A percentile compares a stretch with the other conserved stretches of the same genome.
Conservation (phyloP, 2,329 filamentous ascomycete species). For the Fusarium sp. region DNA sequence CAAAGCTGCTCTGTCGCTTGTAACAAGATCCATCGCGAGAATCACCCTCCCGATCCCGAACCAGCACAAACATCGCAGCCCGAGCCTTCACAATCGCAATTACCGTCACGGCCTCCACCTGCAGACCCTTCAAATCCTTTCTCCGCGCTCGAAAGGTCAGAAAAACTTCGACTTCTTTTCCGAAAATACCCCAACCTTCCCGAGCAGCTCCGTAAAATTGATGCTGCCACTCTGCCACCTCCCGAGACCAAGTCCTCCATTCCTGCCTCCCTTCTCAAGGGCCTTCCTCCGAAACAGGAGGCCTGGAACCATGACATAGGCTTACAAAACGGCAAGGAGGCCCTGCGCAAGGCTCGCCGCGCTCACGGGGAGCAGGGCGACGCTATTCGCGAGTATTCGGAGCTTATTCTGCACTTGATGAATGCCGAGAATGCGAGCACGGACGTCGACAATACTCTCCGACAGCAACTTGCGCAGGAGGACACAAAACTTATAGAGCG, state of each 20-base stretch:
- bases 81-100: slow-evolving; percentile 40
- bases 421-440: slow-evolving; percentile 48
- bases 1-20: slow-evolving; percentile 70
- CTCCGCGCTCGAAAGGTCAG: slow-evolving; percentile 62
- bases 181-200: slow-evolving; percentile 64
- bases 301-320: slow-evolving; percentile 71
- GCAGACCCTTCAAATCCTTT: slow-evolving; percentile 60
- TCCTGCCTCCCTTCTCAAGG: slow-evolving; percentile 52
- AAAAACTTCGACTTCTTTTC: slow-evolving; percentile 65
- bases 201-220: slow-evolving; percentile 61
- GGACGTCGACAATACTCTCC: slow-evolving; percentile 55
- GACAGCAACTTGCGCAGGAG: slow-evolving; percentile 60
- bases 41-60: slow-evolving; percentile 59
- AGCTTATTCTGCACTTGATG: slow-evolving; percentile 66
- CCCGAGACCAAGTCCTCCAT: slow-evolving; percentile 48
- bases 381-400: slow-evolving; percentile 70
- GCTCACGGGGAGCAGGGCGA: slow-evolving; percentile 68
- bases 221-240: slow-evolving; percentile 64
- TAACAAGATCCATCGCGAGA: slow-evolving; percentile 65
- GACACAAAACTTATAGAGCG: slow-evolving; percentile 64
- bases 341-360: slow-evolving; percentile 63
- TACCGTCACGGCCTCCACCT: slow-evolving; percentile 9
- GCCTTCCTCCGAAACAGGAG: slow-evolving; percentile 52
- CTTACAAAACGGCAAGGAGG: slow-evolving; percentile 66
- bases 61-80: not conserved